These are phyloP conservation scores for Scedosporium aurantiacum DNA, from an alignment of 2,329 filamentous ascomycete species.

Conservation along the genomic window DNA sequence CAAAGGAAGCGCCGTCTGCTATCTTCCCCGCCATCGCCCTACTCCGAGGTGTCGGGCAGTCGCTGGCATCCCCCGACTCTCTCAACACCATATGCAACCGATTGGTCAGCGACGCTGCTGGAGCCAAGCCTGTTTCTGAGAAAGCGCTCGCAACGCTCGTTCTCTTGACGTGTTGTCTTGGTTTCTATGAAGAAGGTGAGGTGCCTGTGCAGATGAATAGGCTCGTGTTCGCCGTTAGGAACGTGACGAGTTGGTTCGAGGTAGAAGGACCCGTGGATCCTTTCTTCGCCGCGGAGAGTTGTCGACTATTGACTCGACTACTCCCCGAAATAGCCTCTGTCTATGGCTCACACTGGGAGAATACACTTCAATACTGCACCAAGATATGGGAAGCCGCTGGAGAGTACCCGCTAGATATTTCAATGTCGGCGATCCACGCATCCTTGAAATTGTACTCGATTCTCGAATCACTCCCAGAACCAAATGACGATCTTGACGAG, in stretches of 20 bases:
- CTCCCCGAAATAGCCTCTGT: constrained; percentile 68
- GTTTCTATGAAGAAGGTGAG: constrained; percentile 39
- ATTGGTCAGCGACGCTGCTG: constrained; percentile 49
- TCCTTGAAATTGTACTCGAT: constrained; percentile 60
- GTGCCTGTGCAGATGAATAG: constrained; percentile 54
- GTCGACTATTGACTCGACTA: constrained; percentile 47
- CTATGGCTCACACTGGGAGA: constrained; percentile 81
- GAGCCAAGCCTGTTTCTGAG: constrained; percentile 28
- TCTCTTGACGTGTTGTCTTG: constrained; percentile 41
- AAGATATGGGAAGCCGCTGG: constrained; percentile 42
- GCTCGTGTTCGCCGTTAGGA: constrained; percentile 71
- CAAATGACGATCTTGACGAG: constrained; percentile 80
- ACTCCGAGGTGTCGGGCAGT: constrained; percentile 40
- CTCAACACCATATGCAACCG: constrained; percentile 46
- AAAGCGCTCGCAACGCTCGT: constrained; percentile 38
- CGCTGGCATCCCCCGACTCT: constrained; percentile 33
- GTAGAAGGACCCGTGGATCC: constrained; percentile 31
- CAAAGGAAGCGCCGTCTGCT: constrained; percentile 35
- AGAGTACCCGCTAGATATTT: constrained; percentile 30
- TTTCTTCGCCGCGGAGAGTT: constrained; percentile 37
- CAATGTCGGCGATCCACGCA: constrained; percentile 55
- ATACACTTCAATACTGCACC: constrained; percentile 46
- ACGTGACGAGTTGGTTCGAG: constrained; percentile 62
- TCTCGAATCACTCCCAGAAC: constrained; percentile 54
- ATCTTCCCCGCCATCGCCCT: constrained; percentile 38